Percentiles rank a stretch among this genome's conserved stretches.
Evolutionary conservation across 1,139 yeast genomes (phyloP).

Genomic region (Taphrina wiesneri): DNA sequence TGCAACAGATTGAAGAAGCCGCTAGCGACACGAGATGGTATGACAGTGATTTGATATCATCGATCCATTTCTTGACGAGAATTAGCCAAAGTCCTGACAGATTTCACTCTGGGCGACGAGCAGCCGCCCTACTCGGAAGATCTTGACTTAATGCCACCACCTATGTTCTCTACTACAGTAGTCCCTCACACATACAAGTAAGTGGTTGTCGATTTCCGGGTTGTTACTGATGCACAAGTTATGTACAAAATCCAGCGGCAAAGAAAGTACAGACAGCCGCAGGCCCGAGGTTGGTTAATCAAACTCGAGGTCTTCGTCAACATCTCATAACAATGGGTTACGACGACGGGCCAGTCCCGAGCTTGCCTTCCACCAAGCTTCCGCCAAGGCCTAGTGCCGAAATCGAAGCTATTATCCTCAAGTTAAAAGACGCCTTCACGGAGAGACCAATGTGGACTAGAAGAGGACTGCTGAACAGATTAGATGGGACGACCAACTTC

Average conservation of each 20-base stretch:
- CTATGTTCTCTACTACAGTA: conserved; percentile 71
- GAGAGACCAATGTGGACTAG: conserved; percentile 85
- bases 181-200: conserved; percentile 71
- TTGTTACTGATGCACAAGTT: conserved; percentile 39
- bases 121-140: conserved; percentile 49
- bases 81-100: background rate
- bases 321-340: conserved; percentile 16
- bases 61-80: background rate
- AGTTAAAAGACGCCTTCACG: conserved; percentile 59
- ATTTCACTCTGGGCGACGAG: conserved; percentile 41
- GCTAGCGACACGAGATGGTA: conserved; percentile 49
- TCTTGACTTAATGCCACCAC: conserved; percentile 81
- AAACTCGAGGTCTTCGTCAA: conserved; percentile 9
- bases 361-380: conserved; percentile 50
- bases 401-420: conserved; percentile 51
- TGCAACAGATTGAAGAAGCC: conserved; percentile 51
- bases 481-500: conserved; percentile 52
- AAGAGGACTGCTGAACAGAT: conserved; percentile 64
- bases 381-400: conserved; percentile 44
- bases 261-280: conserved; percentile 7
- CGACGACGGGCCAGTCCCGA: conserved; percentile 46
- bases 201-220: background rate
- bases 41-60: background rate
- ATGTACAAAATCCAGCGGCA: conserved; percentile 55
- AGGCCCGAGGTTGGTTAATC: conserved; percentile 17